Base-by-base conservation (phyloP, 257 asterid species). In the Datura wrightii region DNA sequence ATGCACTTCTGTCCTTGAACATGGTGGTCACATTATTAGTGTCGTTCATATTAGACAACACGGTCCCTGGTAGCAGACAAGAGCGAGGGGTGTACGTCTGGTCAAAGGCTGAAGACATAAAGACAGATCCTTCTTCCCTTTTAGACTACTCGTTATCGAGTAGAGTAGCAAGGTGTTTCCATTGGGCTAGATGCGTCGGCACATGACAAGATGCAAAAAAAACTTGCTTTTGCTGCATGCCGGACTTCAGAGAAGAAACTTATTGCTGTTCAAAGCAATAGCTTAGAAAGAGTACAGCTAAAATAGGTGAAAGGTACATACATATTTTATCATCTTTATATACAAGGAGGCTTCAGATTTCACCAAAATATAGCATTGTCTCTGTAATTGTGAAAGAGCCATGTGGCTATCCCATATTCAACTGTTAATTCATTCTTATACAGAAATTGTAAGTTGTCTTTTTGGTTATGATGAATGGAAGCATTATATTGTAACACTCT, bases 11-110 rank as follows among this genome's bases (percentile, higher is more conserved):
- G 41, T 96, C 98, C 0, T 85, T 96, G 90, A 96, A 93, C 93
- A 92, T 92, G 98, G 95, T 93, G 86, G 95, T 96, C 62, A 89
- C 98, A 1, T 85, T 94, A 85, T 70, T 94, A 89, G 91, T 92
- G 36, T 98, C 98, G 8, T 89, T 94, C 83, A 1, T 93, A 16
- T 88, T 96, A 80, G 99, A 96, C 90, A 96, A 94, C 90, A 94
- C 98, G 0, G 98, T 91, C 82, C 99, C 98, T 0, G 97, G 99
- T 55, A 93, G 92, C 90, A 89, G 85, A 86, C 95, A 93, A 88
- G 98, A 94, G 83, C 92, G 98, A 52, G 99, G 98, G 48, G 98
- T 89, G 56, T 96, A 96, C 91, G 60, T 86, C 67, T 96, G 99
- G 99, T 96, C 98, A 5, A 86, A 83, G 52, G 88, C 90, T 37